A percentile compares a stretch with the other conserved stretches of the same genome.
These are phyloP conservation scores for Coniochaeta sp. DNA, from an alignment of 2,329 filamentous ascomycete species.

Conservation along the genomic window DNA sequence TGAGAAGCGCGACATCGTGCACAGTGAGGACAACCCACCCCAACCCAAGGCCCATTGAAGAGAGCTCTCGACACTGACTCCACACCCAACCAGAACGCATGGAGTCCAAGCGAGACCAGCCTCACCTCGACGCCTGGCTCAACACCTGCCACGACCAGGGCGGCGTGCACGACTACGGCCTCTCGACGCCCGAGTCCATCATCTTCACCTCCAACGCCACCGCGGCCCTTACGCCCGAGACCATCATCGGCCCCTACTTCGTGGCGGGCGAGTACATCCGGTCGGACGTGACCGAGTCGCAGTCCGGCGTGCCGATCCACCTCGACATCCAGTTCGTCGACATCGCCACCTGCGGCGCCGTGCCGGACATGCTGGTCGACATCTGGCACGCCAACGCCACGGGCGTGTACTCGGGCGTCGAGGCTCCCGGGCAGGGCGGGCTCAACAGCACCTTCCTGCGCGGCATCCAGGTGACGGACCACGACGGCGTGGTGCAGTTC, in stretches of 20 bases:
- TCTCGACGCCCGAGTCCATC: neutral
- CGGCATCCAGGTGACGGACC: constrained; percentile 33
- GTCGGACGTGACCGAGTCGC: constrained; percentile 22
- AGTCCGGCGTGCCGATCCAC: constrained; percentile 25
- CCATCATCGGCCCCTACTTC: constrained; percentile 3
- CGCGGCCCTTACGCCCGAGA: neutral
- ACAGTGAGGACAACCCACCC: neutral
- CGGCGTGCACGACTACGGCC: neutral
- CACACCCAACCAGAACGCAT: neutral
- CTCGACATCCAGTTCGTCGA: constrained; percentile 28
- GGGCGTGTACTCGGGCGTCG: constrained; percentile 30
- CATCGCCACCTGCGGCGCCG: constrained; percentile 21
- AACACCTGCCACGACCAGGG: constrained; percentile 2
- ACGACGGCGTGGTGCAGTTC: constrained; percentile 32
- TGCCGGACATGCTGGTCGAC: constrained; percentile 24
- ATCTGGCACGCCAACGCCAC: constrained; percentile 26
- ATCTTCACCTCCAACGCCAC: constrained; percentile 3
- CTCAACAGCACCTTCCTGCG: constrained; percentile 35
- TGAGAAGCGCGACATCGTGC: neutral
- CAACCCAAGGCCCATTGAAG: neutral
- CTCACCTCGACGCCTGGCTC: neutral
- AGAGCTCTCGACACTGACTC: neutral
- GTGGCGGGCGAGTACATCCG: constrained; percentile 26
- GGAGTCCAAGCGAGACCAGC: neutral
- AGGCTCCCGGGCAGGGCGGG: constrained; percentile 23